These are phyloP conservation scores for Sugiyamaella xylanicola DNA, from an alignment of 1,139 yeast species.

Conservation along the genomic window DNA sequence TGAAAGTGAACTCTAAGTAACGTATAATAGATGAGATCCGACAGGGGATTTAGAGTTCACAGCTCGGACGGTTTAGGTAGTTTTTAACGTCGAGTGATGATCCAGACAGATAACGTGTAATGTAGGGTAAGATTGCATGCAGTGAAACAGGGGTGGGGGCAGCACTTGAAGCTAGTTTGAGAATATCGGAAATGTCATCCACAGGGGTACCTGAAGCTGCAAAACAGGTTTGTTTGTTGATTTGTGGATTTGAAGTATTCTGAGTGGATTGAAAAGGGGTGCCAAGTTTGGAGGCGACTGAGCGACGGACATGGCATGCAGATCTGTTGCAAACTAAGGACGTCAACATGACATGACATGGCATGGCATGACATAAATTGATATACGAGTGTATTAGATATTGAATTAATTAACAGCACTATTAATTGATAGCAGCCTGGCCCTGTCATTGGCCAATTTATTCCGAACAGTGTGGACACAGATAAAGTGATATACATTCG, in stretches of 20 bases:
- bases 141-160: not conserved
- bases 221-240: too few species aligned
- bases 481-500: too few species aligned
- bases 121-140: not conserved
- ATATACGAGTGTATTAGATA: too few species aligned
- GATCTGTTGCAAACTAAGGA: not conserved
- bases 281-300: not conserved
- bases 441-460: too few species aligned
- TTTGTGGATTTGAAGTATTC: too few species aligned
- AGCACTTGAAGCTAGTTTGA: too few species aligned
- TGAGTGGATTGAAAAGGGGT: too few species aligned
- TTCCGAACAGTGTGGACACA: too few species aligned
- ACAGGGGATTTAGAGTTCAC: not conserved
- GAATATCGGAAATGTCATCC: too few species aligned
- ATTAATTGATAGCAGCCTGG: not conserved
- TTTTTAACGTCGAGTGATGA: not conserved
- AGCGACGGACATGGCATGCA: not conserved
- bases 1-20: not conserved
- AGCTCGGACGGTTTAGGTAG: not conserved
- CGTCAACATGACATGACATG: not conserved
- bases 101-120: not conserved
- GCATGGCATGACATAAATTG: too few species aligned
- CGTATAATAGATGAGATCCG: not conserved
- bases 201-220: too few species aligned
- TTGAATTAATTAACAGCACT: not conserved